Evolutionary conservation across 2,329 filamentous ascomycete genomes (phyloP), one percentile per base, ranked within the genome.

Genomic region (Fusarium chaquense): DNA sequence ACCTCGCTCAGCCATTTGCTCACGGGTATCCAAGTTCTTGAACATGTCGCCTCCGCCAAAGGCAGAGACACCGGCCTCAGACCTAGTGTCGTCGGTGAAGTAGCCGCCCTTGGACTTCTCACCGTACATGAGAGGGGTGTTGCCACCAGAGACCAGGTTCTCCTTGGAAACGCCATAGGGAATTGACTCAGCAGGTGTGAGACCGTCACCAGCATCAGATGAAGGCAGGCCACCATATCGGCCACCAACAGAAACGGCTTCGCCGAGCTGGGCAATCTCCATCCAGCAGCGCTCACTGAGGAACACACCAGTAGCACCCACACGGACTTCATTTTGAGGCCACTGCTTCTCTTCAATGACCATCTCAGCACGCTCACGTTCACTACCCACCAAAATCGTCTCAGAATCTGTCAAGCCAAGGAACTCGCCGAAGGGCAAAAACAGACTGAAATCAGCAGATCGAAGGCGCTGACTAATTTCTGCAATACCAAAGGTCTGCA

Each of bases 41-140:
- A 99, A 99, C 95, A 99, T 97, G 78, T 99, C 96, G 10, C 96
- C 94, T 55, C 88, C 92, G 49, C 94, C 92, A 77, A 97, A 91
- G 8, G 93, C 94, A n/a, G 95, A 98, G 3, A 87, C 91, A 6
- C 94, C 95, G 10, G 95, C 94, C 53, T 99, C 96, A 32, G 96
- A 98, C 44, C 94, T 93, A 10, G 90, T 85, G 77, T 99, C 96
- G 61, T 97, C 94, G 55, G 91, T 91, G 74, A 98, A 98, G 77
- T 97, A 98, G 24, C 90, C 91, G 3, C 87, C 90, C 64, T 90
- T 87, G 62, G 86, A 86, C 78, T 94, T 93, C 79, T 98, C 94
- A 62, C 91, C 88, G 60, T 87, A 91, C 85, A 76, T 90, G 83
- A 75, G 89, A 75, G 78, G 89, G 3, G 86, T 85, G 71, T 84